phyloP scores from a whole-genome alignment of 1,284 basidiomycete species.

The Moesziomyces antarcticus region DNA sequence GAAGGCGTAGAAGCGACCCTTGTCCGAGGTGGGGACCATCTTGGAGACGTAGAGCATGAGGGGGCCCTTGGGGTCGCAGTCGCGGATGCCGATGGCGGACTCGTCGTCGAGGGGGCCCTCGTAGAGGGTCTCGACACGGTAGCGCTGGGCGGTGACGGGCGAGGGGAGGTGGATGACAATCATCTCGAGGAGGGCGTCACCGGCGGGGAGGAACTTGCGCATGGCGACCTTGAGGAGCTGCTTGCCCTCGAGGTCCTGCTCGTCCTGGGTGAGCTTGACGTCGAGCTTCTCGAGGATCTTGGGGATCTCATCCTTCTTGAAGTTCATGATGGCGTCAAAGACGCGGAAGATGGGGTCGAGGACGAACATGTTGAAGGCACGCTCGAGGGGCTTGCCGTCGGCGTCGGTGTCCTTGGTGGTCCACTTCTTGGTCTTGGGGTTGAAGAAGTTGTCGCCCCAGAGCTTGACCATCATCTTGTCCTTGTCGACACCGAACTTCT shows the following conservation, averaged over 20 bases:
- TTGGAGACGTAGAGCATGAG: constrained; percentile 99
- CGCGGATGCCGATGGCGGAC: constrained; percentile 97
- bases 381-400: constrained; percentile 85
- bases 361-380: constrained; percentile 78
- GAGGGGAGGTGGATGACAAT: constrained; percentile 96
- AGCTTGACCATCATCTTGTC: constrained; percentile 97
- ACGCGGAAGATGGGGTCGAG: constrained; percentile 99
- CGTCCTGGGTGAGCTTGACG: constrained; percentile 86
- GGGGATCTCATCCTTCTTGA: constrained; percentile 91
- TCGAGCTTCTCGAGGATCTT: constrained; percentile 97
- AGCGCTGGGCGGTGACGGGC: constrained; percentile 93
- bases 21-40: constrained; percentile 99
- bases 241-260: constrained; percentile 96
- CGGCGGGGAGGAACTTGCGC: constrained; percentile 99
- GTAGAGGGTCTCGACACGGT: constrained; percentile 99
- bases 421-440: constrained; percentile 98
- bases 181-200: constrained; percentile 99
- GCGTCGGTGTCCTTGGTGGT: constrained; percentile 80
- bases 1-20: constrained; percentile 99
- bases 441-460: constrained; percentile 99
- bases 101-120: constrained; percentile 99
- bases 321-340: constrained; percentile 99
- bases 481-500: constrained; percentile 99
- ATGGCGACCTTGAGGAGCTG: constrained; percentile 96
- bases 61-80: constrained; percentile 96